Evolutionary conservation across 78 protist genomes (phyloP).

Genomic region (Dictyostelium firmibasis): DNA sequence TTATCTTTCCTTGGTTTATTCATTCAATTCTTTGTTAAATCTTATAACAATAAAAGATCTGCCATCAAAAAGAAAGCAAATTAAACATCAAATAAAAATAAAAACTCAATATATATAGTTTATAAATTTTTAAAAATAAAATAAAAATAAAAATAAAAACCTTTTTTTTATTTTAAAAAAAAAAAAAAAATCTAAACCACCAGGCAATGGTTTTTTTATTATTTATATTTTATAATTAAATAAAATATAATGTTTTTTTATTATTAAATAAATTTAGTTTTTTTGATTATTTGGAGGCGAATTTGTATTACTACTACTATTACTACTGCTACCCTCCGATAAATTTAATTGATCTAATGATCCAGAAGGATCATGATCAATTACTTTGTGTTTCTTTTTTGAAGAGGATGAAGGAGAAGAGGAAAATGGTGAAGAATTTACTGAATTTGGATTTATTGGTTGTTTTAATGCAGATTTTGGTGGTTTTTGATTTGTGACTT

Average conservation of each 20-base stretch:
- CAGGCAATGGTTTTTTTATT: not conserved
- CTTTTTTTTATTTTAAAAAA: too few species aligned
- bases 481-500: not conserved
- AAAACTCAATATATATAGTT: too few species aligned
- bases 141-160: not conserved
- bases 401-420: not conserved
- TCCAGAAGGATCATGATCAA: not conserved
- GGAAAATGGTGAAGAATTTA: not conserved
- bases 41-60: conserved; percentile 3
- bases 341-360: not conserved
- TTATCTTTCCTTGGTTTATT: conserved; percentile 50
- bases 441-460: not conserved
- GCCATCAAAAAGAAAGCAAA: not conserved
- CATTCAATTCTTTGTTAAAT: conserved; percentile 36
- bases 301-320: not conserved
- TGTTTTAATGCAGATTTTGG: not conserved
- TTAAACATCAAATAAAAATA: not conserved
- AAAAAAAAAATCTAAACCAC: not conserved
- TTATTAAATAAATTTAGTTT: too few species aligned
- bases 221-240: not conserved
- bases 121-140: not conserved
- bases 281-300: not conserved
- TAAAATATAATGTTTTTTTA: too few species aligned
- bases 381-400: not conserved
- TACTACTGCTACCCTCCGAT: not conserved